Evolutionary conservation across 2,329 filamentous ascomycete genomes (phyloP).

Genomic region (Exophiala viscosa): DNA sequence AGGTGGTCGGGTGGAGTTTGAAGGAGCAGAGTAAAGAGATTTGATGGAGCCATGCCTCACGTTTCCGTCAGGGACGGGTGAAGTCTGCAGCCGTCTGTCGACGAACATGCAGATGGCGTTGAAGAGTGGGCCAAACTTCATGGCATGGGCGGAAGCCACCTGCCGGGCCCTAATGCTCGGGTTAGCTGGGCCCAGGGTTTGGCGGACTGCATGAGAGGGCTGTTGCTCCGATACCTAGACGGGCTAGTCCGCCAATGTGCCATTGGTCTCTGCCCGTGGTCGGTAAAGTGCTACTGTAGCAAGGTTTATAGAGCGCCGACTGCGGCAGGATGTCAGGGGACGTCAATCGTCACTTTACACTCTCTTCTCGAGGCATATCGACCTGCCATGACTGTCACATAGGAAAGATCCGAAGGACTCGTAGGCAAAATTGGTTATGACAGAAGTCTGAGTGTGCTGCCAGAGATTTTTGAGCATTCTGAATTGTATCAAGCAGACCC

Average conservation of each 20-base stretch:
- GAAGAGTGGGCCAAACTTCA: conserved; percentile 7
- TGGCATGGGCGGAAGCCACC: conserved; percentile 23
- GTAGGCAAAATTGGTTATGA: too few relatives aligned
- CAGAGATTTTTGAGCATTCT: too few relatives aligned
- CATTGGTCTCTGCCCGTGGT: not conserved
- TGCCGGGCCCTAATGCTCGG: conserved; percentile 20
- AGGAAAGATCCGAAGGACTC: too few relatives aligned
- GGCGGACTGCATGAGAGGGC: conserved; percentile 6
- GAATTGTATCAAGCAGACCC: too few relatives aligned
- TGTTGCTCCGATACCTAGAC: conserved; percentile 15
- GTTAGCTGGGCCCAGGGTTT: conserved; percentile 9
- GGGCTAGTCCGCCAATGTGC: conserved; percentile 6
- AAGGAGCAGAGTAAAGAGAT: conserved; percentile 25
- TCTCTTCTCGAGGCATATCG: too few relatives aligned
- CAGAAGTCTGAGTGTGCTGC: too few relatives aligned
- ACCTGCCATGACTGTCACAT: too few relatives aligned
- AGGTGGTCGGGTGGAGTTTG: conserved; percentile 18
- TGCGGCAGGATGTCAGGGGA: too few relatives aligned
- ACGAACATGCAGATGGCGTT: conserved; percentile 2
- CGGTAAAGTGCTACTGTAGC: not conserved
- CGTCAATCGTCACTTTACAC: too few relatives aligned
- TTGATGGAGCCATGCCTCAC: conserved; percentile 17
- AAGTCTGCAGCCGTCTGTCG: conserved; percentile 7
- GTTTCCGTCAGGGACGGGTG: conserved; percentile 21
- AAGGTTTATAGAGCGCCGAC: too few relatives aligned